Base-by-base conservation (phyloP, 2,329 filamentous ascomycete species). In the Ceratocystiopsis minuta region DNA sequence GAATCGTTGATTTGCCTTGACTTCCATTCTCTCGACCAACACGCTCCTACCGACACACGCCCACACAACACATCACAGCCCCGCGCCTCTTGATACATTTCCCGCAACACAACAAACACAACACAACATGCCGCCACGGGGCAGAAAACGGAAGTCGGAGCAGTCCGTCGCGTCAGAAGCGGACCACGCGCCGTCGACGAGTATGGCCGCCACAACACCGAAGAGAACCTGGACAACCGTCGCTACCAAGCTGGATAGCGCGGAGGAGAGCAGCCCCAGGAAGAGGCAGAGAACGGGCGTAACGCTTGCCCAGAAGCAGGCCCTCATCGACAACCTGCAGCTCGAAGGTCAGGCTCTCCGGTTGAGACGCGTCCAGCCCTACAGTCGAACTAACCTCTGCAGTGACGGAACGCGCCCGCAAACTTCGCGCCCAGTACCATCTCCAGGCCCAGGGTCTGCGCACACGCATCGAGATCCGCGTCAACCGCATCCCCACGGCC, bases 391-490 rank as follows among this genome's bases (percentile, higher is more conserved):
- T 28, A 16, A 38, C 37, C 28, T 16, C 20, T 24, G n/a, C 50
- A 94, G 86, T 94, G 50, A 86, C 83, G 16, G 82, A 92, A 61
- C 76, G 87, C 56, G 83, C 84, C 47, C 75, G 88, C 51, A 86
- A 88, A 58, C 67, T 96, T 46, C 76, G 87, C 52, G 80, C 87
- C 7, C 86, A 93, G 57, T 94, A 92, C 63, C 79, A 80, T 45
- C 70, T 92, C 11, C 87, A 94, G 59, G 82, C 86, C 17, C 81
- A 88, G 57, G 82, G 82, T 48, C 70, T 96, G 34, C 75, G 81
- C 46, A 78, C 85, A 46, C 79, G 88, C 46, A 79, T 98, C 41
- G 87, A 95, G 59, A 81, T 93, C 62, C 82, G 90, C 60, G 72
- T 96, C 57, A 94, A 95, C 56, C 78, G 90, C 42, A 90, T 96